Evolutionary conservation across 1,284 basidiomycete species (phyloP).

Genomic region (Stereum hirsutum): DNA sequence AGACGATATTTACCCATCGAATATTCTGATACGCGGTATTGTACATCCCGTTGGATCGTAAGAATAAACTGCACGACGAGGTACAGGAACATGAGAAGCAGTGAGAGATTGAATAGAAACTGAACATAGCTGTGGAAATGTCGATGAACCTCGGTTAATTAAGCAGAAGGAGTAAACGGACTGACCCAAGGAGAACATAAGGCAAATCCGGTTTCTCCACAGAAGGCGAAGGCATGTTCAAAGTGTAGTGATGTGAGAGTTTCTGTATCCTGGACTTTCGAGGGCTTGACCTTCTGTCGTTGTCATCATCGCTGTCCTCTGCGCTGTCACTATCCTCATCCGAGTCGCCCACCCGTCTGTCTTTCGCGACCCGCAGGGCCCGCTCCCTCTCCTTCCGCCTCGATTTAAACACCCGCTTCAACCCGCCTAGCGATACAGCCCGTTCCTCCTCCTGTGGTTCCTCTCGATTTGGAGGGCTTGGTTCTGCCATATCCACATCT

Average conservation of each 20-base stretch:
- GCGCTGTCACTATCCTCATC: slow-evolving; percentile 27
- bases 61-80: slow-evolving; percentile 79
- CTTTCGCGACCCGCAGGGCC: slow-evolving; percentile 19
- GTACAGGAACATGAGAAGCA: slow-evolving; percentile 82
- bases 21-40: slow-evolving; percentile 82
- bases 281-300: slow-evolving; percentile 18
- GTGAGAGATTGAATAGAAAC: slow-evolving; percentile 89
- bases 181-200: slow-evolving; percentile 74
- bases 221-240: slow-evolving; percentile 61
- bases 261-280: slow-evolving; percentile 34
- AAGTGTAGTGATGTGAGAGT: slow-evolving; percentile 71
- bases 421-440: slow-evolving; percentile 54
- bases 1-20: slow-evolving; percentile 85
- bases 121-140: slow-evolving; percentile 70
- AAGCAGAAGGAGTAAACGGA: slow-evolving; percentile 13
- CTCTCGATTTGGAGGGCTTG: slow-evolving; percentile 42
- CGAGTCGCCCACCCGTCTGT: slow-evolving; percentile 23
- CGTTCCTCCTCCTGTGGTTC: slow-evolving; percentile 19
- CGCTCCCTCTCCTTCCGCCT: slow-evolving; percentile 38
- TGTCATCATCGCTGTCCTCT: slow-evolving; percentile 28
- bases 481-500: slow-evolving; percentile 68
- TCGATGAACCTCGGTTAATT: not conserved
- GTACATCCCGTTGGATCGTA: slow-evolving; percentile 86
- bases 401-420: slow-evolving; percentile 59
- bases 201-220: slow-evolving; percentile 51